Evolutionary conservation across 768 basidiomycete species (phyloP).

Genomic region (Auriculariales sp.): DNA sequence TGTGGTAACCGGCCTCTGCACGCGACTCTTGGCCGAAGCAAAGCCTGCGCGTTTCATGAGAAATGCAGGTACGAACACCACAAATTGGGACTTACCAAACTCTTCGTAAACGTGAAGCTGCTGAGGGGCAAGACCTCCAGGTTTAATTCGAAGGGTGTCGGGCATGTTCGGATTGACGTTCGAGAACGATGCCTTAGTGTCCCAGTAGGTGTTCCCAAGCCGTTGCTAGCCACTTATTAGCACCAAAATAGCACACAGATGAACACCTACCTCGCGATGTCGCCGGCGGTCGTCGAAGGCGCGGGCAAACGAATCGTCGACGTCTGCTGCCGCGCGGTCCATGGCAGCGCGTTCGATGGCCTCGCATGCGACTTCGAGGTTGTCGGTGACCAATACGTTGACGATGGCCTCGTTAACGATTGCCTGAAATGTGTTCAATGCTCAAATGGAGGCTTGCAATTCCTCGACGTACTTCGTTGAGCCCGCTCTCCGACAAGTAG

Average conservation of each 20-base stretch:
- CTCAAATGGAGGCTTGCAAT: no score
- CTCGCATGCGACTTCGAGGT: conserved; percentile 82
- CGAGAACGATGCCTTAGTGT: conserved; percentile 55
- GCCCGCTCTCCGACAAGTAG: conserved; percentile 73
- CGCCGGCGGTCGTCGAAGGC: conserved; percentile 76
- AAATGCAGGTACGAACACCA: background rate
- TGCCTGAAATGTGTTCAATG: conserved; percentile 23
- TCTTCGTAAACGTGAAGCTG: conserved; percentile 92
- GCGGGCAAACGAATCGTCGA: conserved; percentile 74
- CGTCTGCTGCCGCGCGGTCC: conserved; percentile 85
- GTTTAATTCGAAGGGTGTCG: conserved; percentile 76
- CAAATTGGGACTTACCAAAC: conserved; percentile 42
- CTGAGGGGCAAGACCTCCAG: conserved; percentile 62
- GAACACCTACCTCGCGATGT: conserved; percentile 59
- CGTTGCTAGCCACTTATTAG: conserved; percentile 32
- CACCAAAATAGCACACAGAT: background rate
- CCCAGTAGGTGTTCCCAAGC: conserved; percentile 74
- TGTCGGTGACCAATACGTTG: conserved; percentile 72
- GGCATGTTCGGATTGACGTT: conserved; percentile 64
- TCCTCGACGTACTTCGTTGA: conserved; percentile 59
- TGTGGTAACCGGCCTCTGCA: conserved; percentile 61
- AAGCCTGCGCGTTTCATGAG: conserved; percentile 5
- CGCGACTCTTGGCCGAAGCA: conserved; percentile 27
- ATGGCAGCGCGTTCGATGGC: conserved; percentile 96
- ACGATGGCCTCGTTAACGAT: conserved; percentile 78